Evolutionary conservation across 2,329 filamentous ascomycete species (phyloP).

Genomic region (Alternaria hordeiaustralica): DNA sequence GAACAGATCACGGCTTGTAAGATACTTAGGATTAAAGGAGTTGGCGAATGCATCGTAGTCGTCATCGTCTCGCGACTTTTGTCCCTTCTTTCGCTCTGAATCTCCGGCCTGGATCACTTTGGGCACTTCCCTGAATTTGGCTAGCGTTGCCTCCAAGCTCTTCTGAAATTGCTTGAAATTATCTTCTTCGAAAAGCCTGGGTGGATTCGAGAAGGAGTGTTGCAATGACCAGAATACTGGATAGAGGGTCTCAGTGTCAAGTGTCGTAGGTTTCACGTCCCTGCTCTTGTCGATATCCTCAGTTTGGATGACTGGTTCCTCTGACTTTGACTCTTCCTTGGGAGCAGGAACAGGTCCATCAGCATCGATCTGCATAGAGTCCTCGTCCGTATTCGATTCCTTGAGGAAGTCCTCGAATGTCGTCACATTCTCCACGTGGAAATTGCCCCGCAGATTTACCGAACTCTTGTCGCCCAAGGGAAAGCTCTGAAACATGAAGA

Average conservation of each 20-base stretch:
- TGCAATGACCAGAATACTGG: conserved; percentile 94
- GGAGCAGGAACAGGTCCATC: conserved; percentile 41
- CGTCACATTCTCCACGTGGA: conserved; percentile 93
- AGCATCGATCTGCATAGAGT: conserved; percentile 72
- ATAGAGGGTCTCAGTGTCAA: conserved; percentile 78
- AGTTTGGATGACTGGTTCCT: conserved; percentile 39
- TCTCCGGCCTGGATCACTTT: conserved; percentile 72
- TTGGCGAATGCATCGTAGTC: conserved; percentile 69
- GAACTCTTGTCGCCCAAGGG: conserved; percentile 96
- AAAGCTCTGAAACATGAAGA: conserved; percentile 98
- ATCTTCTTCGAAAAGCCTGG: conserved; percentile 74
- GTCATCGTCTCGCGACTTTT: conserved; percentile 68
- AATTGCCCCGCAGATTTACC: conserved; percentile 94
- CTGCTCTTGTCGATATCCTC: conserved; percentile 55
- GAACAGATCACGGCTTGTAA: conserved; percentile 96
- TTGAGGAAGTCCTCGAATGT: conserved; percentile 70
- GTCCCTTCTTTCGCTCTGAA: conserved; percentile 65
- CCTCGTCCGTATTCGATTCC: conserved; percentile 47
- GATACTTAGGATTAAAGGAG: conserved; percentile 94
- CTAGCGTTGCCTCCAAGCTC: conserved; percentile 67
- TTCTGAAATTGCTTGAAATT: conserved; percentile 71
- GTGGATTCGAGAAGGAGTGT: conserved; percentile 88
- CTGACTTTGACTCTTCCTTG: conserved; percentile 49
- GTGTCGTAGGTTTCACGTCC: conserved; percentile 54
- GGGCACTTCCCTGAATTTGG: conserved; percentile 76